Percentiles rank a stretch among this genome's conserved stretches.
Evolutionary conservation across 176 grass and related monocot species (phyloP).

Genomic region (Urochloa ruziziensis): DNA sequence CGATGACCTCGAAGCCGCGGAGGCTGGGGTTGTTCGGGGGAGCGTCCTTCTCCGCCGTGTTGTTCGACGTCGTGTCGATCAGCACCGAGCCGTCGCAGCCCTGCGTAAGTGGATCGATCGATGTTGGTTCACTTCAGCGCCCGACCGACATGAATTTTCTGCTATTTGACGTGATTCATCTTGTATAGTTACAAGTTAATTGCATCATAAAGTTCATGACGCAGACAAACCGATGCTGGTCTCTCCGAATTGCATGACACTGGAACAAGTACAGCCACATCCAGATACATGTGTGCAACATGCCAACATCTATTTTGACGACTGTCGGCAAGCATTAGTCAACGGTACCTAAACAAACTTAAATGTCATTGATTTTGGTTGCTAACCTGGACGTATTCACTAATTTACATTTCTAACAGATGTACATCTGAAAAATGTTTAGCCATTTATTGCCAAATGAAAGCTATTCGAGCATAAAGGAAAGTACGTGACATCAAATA

Average conservation of each 20-base stretch:
- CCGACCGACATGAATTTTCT: not conserved
- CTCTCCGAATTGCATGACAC: no score
- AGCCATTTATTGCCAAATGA: not conserved
- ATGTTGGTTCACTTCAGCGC: not conserved
- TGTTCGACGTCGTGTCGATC: constrained; percentile 56
- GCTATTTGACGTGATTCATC: not conserved
- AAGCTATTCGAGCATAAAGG: not conserved
- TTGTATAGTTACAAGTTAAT: no score
- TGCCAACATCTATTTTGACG: not conserved
- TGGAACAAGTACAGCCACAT: not conserved
- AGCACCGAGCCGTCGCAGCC: constrained; percentile 76
- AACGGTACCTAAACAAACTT: not conserved
- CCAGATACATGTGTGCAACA: not conserved
- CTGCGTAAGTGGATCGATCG: not conserved
- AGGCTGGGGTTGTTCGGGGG: constrained; percentile 56
- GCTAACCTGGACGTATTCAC: not conserved
- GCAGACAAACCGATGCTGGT: no score
- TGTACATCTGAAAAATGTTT: not conserved
- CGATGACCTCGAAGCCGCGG: constrained; percentile 58
- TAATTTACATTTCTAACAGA: not conserved
- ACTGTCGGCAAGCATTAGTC: not conserved
- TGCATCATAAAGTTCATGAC: no score
- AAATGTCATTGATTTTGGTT: not conserved
- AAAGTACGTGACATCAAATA: not conserved
- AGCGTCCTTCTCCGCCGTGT: constrained; percentile 52